Evolutionary conservation across 352 stramenopile species (phyloP), one percentile per base, ranked within the genome.

Genomic region (Phytophthora europaea): DNA sequence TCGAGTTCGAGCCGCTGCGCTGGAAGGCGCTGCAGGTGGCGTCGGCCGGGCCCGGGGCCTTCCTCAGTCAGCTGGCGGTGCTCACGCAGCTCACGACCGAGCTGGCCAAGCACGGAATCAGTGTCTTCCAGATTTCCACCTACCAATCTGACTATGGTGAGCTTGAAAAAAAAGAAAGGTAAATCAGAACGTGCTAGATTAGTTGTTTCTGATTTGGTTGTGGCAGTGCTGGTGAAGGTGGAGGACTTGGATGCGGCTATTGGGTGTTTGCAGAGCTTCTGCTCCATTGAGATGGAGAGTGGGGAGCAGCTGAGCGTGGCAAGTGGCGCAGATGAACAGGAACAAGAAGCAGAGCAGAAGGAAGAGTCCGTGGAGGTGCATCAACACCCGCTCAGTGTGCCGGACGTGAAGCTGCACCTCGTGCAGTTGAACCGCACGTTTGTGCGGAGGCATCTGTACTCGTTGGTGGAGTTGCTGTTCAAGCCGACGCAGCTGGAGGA

Each of bases 91-190:
- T 92, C 71, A 92, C 84, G 28, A 84, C 75, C 31, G 79, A 83
- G 58, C 72, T 92, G 38, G 84, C 84, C 20, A 62, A 58, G 26
- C 70, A 89, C 57, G 53, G 70, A 7, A 76, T 92, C 64, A 90
- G 81, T 53, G 84, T 92, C 18, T 91, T 90, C 62, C 83, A 91
- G 80, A 86, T 92, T 75, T 92, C 84, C 5, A 90, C 84, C 16
- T 92, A 91, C 70, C 84, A 92, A 55, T 89, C 83, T 9, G 84
- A 92, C 66, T 92, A 90, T 45, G 83, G 84, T 89, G 50, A 59
- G 80, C 36, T 45, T 13, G 36, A 45, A 45, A 6, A n/a, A 13
- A 40, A 15, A 1, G n/a, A n/a, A 15, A 43, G 8, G 16, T 43
- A 43, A 43, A 43, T 43, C 34, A 31, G 26, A 7, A 31, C 26